These are phyloP conservation scores for Xylaria sp. DNA, from an alignment of 2,329 filamentous ascomycete species.

Conservation along the genomic window DNA sequence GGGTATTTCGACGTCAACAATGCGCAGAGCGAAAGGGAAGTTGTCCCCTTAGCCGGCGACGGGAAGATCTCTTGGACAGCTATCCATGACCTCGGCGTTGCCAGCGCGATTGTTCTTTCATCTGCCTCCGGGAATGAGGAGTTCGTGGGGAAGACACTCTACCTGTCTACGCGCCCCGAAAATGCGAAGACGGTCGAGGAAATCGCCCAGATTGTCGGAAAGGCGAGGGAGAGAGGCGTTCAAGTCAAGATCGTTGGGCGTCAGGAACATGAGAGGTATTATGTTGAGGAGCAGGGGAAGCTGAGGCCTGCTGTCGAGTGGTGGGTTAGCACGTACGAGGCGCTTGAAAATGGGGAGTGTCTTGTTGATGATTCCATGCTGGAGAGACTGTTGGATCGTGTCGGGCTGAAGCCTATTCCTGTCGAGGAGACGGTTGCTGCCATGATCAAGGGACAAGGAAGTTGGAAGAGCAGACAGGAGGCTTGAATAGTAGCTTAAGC, in stretches of 20 bases:
- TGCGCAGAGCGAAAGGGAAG: constrained; percentile 30
- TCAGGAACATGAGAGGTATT: constrained; percentile 42
- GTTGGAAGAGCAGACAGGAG: constrained; percentile 9
- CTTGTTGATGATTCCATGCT: constrained; percentile 50
- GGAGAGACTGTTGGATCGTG: constrained; percentile 50
- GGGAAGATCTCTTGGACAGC: constrained; percentile 47
- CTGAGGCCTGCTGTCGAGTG: constrained; percentile 42
- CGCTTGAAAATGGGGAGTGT: constrained; percentile 46
- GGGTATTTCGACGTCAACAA: constrained; percentile 56
- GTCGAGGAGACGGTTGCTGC: constrained; percentile 44
- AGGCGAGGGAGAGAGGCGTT: constrained; percentile 40
- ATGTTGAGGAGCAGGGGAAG: constrained; percentile 41
- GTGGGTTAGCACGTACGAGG: constrained; percentile 48
- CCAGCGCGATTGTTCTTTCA: constrained; percentile 43
- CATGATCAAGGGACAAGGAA: constrained; percentile 41
- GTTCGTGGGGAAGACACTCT: constrained; percentile 41
- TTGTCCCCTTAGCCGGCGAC: constrained; percentile 43
- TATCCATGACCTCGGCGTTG: constrained; percentile 48
- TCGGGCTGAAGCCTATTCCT: constrained; percentile 42
- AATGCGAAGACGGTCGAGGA: constrained; percentile 42
- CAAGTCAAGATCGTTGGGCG: constrained; percentile 41
- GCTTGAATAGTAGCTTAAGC: neutral
- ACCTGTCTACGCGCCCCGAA: constrained; percentile 43
- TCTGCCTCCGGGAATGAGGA: constrained; percentile 21
- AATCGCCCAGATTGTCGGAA: constrained; percentile 42